Evolutionary conservation across 2,329 filamentous ascomycete genomes (phyloP), one percentile per base, ranked within the genome.

Genomic region (Chrysosporium keratinophilum): DNA sequence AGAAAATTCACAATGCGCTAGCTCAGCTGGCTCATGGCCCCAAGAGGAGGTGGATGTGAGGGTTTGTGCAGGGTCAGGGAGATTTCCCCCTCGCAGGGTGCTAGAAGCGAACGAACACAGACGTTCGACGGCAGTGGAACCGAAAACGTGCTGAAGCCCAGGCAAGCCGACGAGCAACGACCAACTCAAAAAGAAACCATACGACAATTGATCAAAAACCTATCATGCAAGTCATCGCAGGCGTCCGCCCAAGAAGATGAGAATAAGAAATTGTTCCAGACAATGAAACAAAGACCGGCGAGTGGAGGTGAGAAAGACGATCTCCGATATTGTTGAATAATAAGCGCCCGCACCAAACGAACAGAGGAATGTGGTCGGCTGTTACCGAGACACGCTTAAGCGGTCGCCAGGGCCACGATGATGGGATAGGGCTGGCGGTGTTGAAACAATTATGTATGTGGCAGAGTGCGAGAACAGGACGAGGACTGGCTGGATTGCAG

Each of bases 301-400:
- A 43, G 48, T 50, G 48, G 48, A 50, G 48, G 48, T 20, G 7
- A 14, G 12, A n/a, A 35, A 51, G 37, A 42, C 49, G 46, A 34
- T 23, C 17, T 15, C 49, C 49, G 31, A 44, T 28, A 37, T 44
- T 51, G 48, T 35, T 37, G 50, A 40, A 52, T 46, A 28, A 4
- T 45, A 52, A 46, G 42, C 50, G 50, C 50, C 50, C 50, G 33
- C 50, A 17, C 46, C 46, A 49, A 49, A 40, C 46, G 34, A 49
- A 23, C 35, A n/a, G 28, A 37, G 7, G 23, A 28, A 4, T 28
- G 23, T 28, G 23, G 23, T 37, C 34, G 14, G 46, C 17, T 19
- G 31, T 15, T 35, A 11, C 5, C 15, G 33, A 15, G 9, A 28
- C 39, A 19, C 6, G 14, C 17, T 12, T 33, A 34, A 34, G 14